A percentile compares a stretch with the other conserved stretches of the same genome.
phyloP scores from a whole-genome alignment of 805 yeast genomes.

The Lipomyces starkeyi region DNA sequence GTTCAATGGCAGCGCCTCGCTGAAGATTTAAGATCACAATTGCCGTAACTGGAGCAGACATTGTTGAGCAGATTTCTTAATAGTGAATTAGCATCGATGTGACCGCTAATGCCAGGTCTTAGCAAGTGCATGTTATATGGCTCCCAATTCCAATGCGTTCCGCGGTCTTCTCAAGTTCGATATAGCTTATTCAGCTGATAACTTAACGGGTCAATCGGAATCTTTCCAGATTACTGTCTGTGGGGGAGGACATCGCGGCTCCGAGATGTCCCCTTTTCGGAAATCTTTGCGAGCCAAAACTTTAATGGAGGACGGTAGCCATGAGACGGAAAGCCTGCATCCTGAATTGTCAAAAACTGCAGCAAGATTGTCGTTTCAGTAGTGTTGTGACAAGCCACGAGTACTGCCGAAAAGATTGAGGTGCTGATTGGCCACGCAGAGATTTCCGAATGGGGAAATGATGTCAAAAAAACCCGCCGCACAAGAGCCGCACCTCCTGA shows the following conservation, averaged over 20 bases:
- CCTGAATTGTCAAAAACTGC: too few species aligned
- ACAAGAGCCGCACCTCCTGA: too few species aligned
- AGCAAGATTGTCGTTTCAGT: neutral
- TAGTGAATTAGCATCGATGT: neutral
- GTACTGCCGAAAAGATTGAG: neutral
- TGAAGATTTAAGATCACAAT: constrained; percentile 1
- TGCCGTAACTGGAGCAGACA: constrained; percentile 10
- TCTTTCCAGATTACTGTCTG: neutral
- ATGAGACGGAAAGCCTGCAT: neutral
- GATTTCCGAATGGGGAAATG: constrained; percentile 2
- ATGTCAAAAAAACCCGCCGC: constrained; percentile 2
- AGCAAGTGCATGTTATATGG: neutral
- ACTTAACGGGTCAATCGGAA: neutral
- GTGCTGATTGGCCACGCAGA: constrained; percentile 6
- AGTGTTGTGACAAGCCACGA: neutral
- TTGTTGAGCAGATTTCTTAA: constrained; percentile 2
- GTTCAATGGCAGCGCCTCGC: neutral
- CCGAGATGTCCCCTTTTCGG: constrained; percentile 3
- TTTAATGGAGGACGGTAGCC: neutral
- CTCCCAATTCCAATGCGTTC: neutral
- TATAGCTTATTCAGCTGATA: constrained; percentile 1
- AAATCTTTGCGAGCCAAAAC: constrained; percentile 2
- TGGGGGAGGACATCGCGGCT: neutral
- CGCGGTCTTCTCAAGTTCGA: neutral
- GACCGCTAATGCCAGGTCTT: neutral